These are phyloP conservation scores for Scedosporium aurantiacum DNA, from an alignment of 2,329 filamentous ascomycete genomes.

Conservation along the genomic window DNA sequence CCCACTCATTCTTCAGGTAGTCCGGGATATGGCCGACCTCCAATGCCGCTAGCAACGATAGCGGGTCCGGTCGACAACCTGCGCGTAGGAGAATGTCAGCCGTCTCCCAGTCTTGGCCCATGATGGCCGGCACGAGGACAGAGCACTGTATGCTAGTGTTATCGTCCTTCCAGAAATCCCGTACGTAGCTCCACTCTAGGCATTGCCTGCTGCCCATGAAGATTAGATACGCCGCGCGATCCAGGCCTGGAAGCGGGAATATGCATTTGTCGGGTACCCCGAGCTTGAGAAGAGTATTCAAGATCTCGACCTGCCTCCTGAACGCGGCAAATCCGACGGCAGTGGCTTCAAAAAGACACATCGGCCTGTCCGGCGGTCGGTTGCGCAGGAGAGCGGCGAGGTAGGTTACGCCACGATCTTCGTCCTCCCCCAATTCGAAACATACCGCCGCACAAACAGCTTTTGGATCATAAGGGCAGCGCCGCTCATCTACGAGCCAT, in stretches of 20 bases:
- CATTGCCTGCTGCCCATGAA: background rate
- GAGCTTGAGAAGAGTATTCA: background rate
- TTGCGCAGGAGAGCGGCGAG: background rate
- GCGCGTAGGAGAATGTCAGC: background rate
- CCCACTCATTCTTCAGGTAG: background rate
- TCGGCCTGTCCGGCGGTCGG: background rate
- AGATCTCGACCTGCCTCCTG: background rate
- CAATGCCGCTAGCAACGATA: background rate
- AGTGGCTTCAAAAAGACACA: background rate
- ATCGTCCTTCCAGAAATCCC: background rate
- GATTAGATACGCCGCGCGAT: background rate
- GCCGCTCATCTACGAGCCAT: background rate
- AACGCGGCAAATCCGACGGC: background rate
- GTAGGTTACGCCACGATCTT: background rate
- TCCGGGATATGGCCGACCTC: background rate
- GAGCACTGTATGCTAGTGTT: background rate
- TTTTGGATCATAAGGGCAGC: background rate
- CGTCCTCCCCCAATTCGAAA: background rate
- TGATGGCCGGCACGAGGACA: background rate
- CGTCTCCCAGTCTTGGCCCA: background rate
- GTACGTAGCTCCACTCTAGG: background rate
- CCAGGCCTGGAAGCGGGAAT: background rate
- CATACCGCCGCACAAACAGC: background rate
- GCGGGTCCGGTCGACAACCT: background rate
- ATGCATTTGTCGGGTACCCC: background rate